phyloP scores from a whole-genome alignment of 2,329 filamentous ascomycete genomes.

The Aspergillus flavus region DNA sequence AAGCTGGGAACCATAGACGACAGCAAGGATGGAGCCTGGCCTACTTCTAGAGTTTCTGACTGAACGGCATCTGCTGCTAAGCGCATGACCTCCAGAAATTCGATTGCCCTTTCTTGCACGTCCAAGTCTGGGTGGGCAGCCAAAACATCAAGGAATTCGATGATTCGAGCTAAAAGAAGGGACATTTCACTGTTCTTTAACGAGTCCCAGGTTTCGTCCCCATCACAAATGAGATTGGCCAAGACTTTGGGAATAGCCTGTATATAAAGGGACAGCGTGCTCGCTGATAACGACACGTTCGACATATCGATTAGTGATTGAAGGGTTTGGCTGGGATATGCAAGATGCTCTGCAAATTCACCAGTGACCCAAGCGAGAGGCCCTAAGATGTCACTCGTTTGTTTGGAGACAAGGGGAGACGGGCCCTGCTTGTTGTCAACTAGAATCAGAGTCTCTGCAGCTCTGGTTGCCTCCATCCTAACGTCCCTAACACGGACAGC shows the following conservation, averaged over 20 bases:
- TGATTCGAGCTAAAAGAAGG: slow-evolving; percentile 77
- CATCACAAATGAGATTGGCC: slow-evolving; percentile 66
- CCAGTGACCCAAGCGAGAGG: slow-evolving; percentile 84
- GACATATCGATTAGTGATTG: slow-evolving; percentile 71
- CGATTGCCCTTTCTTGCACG: slow-evolving; percentile 91
- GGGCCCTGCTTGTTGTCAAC: slow-evolving; percentile 61
- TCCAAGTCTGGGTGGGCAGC: slow-evolving; percentile 83
- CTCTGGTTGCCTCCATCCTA: slow-evolving; percentile 75
- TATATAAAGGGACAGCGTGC: slow-evolving; percentile 74
- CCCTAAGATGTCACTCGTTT: slow-evolving; percentile 66
- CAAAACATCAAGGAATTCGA: slow-evolving; percentile 79
- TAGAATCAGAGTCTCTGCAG: slow-evolving; percentile 74
- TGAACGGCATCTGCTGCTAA: slow-evolving; percentile 75
- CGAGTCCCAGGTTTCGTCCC: slow-evolving; percentile 66
- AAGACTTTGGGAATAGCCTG: slow-evolving; percentile 89
- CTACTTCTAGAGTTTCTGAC: slow-evolving; percentile 26
- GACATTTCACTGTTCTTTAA: slow-evolving; percentile 74
- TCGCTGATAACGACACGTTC: slow-evolving; percentile 60
- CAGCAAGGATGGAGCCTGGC: slow-evolving; percentile 77
- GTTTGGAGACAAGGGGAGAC: slow-evolving; percentile 54
- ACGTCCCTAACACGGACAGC: slow-evolving; percentile 89
- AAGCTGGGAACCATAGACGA: slow-evolving; percentile 88
- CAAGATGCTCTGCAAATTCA: slow-evolving; percentile 77
- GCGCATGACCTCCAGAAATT: slow-evolving; percentile 87
- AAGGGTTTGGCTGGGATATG: slow-evolving; percentile 71